Evolutionary conservation across 345 rosid species (phyloP), one percentile per base, ranked within the genome.

Genomic region (Brassica incana): DNA sequence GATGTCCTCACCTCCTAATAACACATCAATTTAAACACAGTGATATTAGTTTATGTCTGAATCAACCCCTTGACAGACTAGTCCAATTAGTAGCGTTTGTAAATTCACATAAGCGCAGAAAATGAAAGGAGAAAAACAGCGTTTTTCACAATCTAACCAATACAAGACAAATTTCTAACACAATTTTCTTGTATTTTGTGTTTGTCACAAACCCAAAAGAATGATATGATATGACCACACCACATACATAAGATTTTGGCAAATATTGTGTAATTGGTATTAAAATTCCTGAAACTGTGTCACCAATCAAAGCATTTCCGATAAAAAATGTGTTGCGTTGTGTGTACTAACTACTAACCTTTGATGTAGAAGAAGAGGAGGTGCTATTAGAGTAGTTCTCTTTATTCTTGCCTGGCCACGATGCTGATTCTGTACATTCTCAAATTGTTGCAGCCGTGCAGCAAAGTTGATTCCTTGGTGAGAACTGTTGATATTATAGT

Each of bases 341-440:
- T 54, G 67, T 27, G 52, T 75, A 91, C 96, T 16, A 50, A 91
- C 96, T 16, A 91, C 96, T 16, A 50, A 50, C 58, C 96, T 87
- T 87, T 23, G 86, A 80, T 35, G 77, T 78, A 52, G 88, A 78
- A 69, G 84, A 69, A 54, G 92, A 81, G 77, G 72, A 85, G 54
- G 67, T 87, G 59, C 81, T 84, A 20, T 84, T 73, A 62, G 85
- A 87, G 72, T 85, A 76, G 65, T 83, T 88, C 63, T 86, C 85
- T 73, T 81, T 89, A 61, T 76, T 77, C 87, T 93, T 61, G 87
- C 89, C 58, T 85, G 91, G 80, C 77, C 80, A 11, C 93, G 97
- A 79, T 96, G 99, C 77, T 88, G 95, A 65, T 23, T 78, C 85
- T 90, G 99, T 88, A 90, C 89, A 72, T 92, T 88, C 84, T 87